Evolutionary conservation across 1,139 yeast species (phyloP), one percentile per base, ranked within the genome.

Genomic region (Pichia sp.): DNA sequence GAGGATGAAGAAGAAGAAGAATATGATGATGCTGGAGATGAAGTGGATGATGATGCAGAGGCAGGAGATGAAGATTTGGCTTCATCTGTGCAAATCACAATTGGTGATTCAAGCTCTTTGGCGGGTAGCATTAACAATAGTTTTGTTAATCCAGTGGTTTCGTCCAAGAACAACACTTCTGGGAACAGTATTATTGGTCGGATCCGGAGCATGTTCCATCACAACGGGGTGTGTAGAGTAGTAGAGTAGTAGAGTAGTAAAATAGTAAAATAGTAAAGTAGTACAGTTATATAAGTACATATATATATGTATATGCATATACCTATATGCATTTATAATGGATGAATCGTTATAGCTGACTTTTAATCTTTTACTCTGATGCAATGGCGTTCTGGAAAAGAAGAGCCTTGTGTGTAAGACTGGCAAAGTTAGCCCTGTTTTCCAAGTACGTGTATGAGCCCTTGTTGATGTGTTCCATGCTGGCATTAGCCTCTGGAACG

Each of bases 401-500:
- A 6, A 29, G n/a, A 16, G 32, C 32, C 5, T 20, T 19, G 13
- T 19, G 18, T 2, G 46, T 50, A 7, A 76, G 59, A 53, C 76
- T 73, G 25, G 76, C 57, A 45, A 70, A 76, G 11, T 64, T 69
- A 6, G 68, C 58, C 42, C 77, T 61, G 34, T 68, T 63, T 27
- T 70, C 70, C 36, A 69, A 61, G 24, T 61, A 60, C 42, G 69
- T 71, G 50, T 64, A 74, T 22, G 68, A 70, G 21, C 66, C 66
- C 20, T 67, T 60, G 1, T 78, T 79, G 18, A 68, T 50, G 28
- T 59, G 57, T 48, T 76, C 76, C 34, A 65, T 60, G 40, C 69
- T 65, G 18, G 57, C 60, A 28, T 69, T 70, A 5, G 78, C 76
- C 40, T 69, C 59, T 30, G 65, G 63, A 69, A 75, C 68, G n/a